phyloP scores from a whole-genome alignment of 225 moss, liverwort and hornwort genomes.

The Sphagnum tenellum region DNA sequence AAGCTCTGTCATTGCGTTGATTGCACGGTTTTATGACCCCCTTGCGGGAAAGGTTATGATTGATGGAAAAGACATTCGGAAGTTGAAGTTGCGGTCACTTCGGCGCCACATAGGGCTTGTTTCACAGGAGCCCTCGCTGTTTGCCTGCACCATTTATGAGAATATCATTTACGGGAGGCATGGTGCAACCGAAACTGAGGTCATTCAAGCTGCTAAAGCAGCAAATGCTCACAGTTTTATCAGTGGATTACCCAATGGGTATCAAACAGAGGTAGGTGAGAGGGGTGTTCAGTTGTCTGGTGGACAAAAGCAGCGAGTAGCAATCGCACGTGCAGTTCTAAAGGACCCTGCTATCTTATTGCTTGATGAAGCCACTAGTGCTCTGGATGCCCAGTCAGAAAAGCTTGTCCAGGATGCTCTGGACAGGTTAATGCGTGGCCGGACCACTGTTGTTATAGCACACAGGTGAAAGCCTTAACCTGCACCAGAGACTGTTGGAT shows the following conservation, averaged over 20 bases:
- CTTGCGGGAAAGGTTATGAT: constrained; percentile 33
- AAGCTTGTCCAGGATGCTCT: constrained; percentile 58
- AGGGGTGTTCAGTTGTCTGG: constrained; percentile 53
- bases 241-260: constrained; percentile 38
- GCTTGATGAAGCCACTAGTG: constrained; percentile 63
- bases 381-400: constrained; percentile 51
- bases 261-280: constrained; percentile 52
- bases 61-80: constrained; percentile 38
- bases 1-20: constrained; percentile 47
- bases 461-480: constrained; percentile 26
- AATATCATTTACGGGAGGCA: constrained; percentile 50
- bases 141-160: constrained; percentile 52
- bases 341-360: constrained; percentile 48
- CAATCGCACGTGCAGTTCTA: constrained; percentile 52
- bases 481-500: neutral
- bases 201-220: constrained; percentile 54
- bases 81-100: constrained; percentile 37
- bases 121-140: constrained; percentile 49
- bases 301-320: constrained; percentile 60
- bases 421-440: constrained; percentile 45
- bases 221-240: constrained; percentile 52
- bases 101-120: constrained; percentile 59
- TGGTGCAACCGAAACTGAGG: constrained; percentile 41
- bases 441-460: constrained; percentile 51
- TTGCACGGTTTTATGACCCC: constrained; percentile 55